Conservation (phyloP, 148 eudicot genomes). For the Vaccinium macrocarpon region DNA sequence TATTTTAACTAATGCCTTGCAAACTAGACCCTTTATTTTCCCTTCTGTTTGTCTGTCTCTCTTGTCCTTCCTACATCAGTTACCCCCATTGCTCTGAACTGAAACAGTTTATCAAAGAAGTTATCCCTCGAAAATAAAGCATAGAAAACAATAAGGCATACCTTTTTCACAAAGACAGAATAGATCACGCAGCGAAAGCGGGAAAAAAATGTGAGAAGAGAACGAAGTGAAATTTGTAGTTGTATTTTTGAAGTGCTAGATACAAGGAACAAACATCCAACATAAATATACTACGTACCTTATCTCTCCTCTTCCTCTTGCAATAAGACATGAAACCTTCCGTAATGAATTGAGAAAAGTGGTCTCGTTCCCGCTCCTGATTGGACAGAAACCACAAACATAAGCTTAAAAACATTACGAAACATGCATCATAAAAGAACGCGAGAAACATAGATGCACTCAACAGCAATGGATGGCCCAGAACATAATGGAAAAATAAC, state of each 20-base stretch:
- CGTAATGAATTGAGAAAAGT: constrained; percentile 91
- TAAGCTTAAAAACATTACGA: neutral
- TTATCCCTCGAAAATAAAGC: neutral
- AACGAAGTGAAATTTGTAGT: neutral
- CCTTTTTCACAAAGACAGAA: neutral
- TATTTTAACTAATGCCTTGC: neutral
- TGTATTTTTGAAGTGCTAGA: neutral
- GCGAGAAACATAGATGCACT: neutral
- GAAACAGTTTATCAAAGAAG: neutral
- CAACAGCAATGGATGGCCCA: neutral
- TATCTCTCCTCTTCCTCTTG: constrained; percentile 93
- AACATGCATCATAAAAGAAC: neutral
- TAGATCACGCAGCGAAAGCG: neutral
- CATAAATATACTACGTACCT: constrained; percentile 41
- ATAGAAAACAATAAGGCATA: neutral
- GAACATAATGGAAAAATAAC: neutral
- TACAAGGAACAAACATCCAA: neutral
- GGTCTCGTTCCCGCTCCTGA: constrained; percentile 96
- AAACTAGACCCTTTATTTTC: neutral
- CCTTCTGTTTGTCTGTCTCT: neutral
- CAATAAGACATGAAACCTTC: constrained; percentile 97
- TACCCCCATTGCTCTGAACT: neutral
- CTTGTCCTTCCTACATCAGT: neutral
- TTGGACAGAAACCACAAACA: constrained; percentile 19
- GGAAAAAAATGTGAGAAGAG: neutral